Evolutionary conservation across 805 yeast species (phyloP).

Genomic region (Candida coquimbonensis): DNA sequence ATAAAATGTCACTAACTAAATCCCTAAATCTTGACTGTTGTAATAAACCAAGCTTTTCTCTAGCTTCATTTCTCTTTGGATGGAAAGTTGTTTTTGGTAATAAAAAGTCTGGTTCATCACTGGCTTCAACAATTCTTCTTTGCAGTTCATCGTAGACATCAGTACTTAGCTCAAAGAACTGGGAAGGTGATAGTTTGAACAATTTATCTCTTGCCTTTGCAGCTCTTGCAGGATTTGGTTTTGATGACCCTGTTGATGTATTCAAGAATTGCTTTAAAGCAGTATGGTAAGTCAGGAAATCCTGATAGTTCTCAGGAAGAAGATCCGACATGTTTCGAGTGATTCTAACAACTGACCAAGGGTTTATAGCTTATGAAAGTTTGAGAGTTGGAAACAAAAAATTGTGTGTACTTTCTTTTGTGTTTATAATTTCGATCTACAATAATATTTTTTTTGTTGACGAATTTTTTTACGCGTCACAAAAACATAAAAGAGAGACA

Average conservation of each 20-base stretch:
- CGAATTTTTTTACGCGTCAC: not conserved
- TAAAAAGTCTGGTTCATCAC: constrained; percentile 54
- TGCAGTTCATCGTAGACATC: constrained; percentile 91
- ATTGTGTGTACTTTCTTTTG: not conserved
- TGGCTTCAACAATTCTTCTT: constrained; percentile 61
- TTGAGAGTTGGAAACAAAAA: too few species aligned
- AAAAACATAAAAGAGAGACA: not conserved
- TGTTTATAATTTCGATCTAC: not conserved
- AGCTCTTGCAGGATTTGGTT: constrained; percentile 43
- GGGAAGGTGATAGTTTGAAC: constrained; percentile 69
- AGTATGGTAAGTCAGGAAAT: constrained; percentile 15
- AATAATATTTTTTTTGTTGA: not conserved
- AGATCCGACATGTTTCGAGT: constrained; percentile 12
- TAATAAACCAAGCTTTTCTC: constrained; percentile 81
- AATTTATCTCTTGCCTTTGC: constrained; percentile 82
- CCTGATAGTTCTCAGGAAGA: constrained; percentile 10
- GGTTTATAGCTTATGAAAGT: too few species aligned
- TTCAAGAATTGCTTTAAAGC: constrained; percentile 21
- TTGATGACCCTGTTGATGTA: constrained; percentile 16
- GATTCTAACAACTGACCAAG: too few species aligned
- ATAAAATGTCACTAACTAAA: constrained; percentile 81
- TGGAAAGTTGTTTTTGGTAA: constrained; percentile 72
- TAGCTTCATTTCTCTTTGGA: constrained; percentile 91
- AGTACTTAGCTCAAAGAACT: constrained; percentile 83
- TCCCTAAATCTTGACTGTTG: constrained; percentile 82